Evolutionary conservation across 169 alveolate genomes (phyloP), one percentile per base, ranked within the genome.

Genomic region (Plasmodium ovale): DNA sequence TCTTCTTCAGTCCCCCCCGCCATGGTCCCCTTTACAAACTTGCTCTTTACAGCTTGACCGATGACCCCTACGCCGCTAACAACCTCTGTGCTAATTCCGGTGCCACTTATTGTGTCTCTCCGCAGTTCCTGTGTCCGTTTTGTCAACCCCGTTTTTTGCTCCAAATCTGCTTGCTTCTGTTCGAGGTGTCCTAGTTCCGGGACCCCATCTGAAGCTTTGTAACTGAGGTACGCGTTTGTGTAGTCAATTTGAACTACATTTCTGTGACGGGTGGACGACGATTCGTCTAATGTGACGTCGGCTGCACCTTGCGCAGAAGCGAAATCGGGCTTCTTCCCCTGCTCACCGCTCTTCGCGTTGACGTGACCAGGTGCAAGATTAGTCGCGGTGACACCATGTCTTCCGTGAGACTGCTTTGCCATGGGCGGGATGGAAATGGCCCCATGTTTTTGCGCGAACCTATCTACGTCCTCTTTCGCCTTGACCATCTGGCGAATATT

Each of bases 401-500:
- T 39, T 6, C 9, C 9, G 51, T 39, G n/a, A 5, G 9, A 5
- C 5, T 39, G 5, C 9, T 9, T 39, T 39, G 21, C 3, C 14
- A n/a, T 0, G 31, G 25, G 4, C 31, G 33, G 1, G 27, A 54
- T 1, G 64, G 25, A 2, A 21, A 25, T 23, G 1, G 39, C 3
- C 7, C 62, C 70, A 16, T 79, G 89, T 14, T 56, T 79, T 23
- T 35, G 68, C 5, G 65, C 29, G 47, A 84, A 84, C 16, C 51
- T 58, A 3, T 84, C 91, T 7, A 68, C 53, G 25, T 84, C 91
- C 21, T 84, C 91, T 62, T 67, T 84, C 25, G 62, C 53, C 68
- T 84, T 84, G n/a, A 84, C 73, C 1, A 37, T 16, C 23, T 84
- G 87, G 1, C 91, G 39, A 3, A 84, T 35, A 25, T 37, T 84